A percentile compares a stretch with the other conserved stretches of the same genome.
phyloP scores from a whole-genome alignment of 768 basidiomycete species.

The Calocybe indica region DNA sequence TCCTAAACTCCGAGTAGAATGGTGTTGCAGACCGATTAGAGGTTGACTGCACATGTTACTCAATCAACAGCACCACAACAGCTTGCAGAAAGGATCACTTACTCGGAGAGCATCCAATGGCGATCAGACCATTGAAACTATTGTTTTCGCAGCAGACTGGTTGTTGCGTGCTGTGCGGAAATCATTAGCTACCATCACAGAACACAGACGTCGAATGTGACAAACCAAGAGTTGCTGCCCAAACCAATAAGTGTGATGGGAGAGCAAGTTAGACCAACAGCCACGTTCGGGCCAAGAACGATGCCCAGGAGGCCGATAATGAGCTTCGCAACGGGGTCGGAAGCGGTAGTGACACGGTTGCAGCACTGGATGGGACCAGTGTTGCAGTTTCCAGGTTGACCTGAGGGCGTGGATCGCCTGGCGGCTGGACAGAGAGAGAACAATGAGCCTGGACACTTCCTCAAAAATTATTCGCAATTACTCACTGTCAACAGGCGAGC shows the following conservation, averaged over 20 bases:
- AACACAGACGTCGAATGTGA: constrained; percentile 3
- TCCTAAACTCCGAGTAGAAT: too few relatives aligned
- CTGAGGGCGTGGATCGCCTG: constrained; percentile 27
- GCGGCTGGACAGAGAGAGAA: constrained; percentile 23
- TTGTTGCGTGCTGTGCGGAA: constrained; percentile 23
- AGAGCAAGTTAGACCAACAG: constrained; percentile 31
- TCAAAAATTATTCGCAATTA: neutral
- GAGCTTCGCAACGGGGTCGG: constrained; percentile 5
- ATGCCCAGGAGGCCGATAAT: constrained; percentile 27
- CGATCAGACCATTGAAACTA: constrained; percentile 35
- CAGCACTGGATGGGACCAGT: constrained; percentile 41
- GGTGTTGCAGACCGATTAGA: constrained; percentile 6
- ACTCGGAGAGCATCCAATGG: constrained; percentile 38
- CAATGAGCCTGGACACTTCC: neutral
- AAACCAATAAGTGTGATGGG: constrained; percentile 24
- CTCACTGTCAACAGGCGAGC: constrained; percentile 26
- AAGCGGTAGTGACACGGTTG: constrained; percentile 20
- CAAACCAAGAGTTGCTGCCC: constrained; percentile 26
- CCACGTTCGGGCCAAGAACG: constrained; percentile 12
- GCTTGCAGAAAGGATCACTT: constrained; percentile 11
- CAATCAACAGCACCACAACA: too few relatives aligned
- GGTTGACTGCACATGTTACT: constrained; percentile 15
- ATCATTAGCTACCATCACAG: neutral
- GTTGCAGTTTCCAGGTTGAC: constrained; percentile 26
- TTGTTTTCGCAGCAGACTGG: constrained; percentile 44